Evolutionary conservation across 2,329 filamentous ascomycete genomes (phyloP), one percentile per base, ranked within the genome.

Genomic region (Talaromyces funiculosus): DNA sequence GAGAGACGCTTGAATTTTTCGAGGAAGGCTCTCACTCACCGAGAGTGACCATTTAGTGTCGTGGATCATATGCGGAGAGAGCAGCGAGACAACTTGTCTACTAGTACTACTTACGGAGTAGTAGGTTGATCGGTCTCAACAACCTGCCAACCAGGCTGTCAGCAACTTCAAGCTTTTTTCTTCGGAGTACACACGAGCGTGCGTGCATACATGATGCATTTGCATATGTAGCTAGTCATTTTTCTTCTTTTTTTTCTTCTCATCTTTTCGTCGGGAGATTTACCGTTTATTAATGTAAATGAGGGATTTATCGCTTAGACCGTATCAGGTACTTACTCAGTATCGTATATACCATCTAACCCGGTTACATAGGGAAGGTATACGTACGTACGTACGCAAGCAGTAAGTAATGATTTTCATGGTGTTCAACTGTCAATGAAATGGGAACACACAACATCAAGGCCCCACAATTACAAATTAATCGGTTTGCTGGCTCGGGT

Each of bases 181-280:
- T n/a, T 24, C 42, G 12, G 42, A 3, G 6, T 18, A 31, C 24
- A 31, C 12, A 33, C 8, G 22, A 45, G 14, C 22, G 14, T 33
- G n/a, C 26, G 16, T 31, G 8, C 45, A 31, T 51, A 29, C 47
- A 51, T 51, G 47, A 51, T 51, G 47, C 47, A 51, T 51, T 33
- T 51, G 47, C 47, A 51, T 51, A 51, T 51, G 47, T 51, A 20
- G 47, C 47, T 51, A 51, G 47, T 26, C 29, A 35, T 31, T 51
- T 18, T 33, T 24, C 10, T 18, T 51, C 9, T 22, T 29, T 8
- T 12, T 22, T 14, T 33, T 16, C 2, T 49, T 51, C 10, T 22
- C 18, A n/a, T 14, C 18, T 47, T 18, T 18, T 31, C 9, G 26
- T 14, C 26, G 45, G 42, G 29, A 47, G 4, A 26, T 33, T 22